Percentiles rank a stretch among this genome's conserved stretches.
Conservation (phyloP, 192 early-diverging fungal species). For the Podila epicladia region DNA sequence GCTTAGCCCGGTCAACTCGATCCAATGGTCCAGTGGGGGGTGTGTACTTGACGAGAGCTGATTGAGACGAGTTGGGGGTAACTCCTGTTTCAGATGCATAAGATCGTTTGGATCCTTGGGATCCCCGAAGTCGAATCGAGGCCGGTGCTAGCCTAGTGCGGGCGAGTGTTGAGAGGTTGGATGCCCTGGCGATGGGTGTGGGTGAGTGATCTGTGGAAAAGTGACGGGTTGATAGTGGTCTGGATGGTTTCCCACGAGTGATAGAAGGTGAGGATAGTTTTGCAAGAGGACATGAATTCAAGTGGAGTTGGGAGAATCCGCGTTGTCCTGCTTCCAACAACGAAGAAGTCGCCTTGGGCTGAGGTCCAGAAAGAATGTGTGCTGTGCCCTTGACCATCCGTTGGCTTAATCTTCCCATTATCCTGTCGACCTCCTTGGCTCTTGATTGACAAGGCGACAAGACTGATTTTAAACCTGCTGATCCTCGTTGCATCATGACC, state of each 20-base stretch:
- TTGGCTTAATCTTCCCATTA: constrained; percentile 23
- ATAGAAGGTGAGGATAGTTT: not conserved
- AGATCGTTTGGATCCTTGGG: constrained; percentile 7
- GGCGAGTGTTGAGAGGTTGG: not conserved
- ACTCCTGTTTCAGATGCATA: constrained; percentile 6
- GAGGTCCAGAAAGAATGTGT: constrained; percentile 24
- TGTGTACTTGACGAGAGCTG: constrained; percentile 44
- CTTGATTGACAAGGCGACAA: constrained; percentile 1
- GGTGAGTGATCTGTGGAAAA: not conserved
- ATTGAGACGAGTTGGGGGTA: not conserved
- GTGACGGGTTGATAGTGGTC: not conserved
- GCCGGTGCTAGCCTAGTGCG: constrained; percentile 22
- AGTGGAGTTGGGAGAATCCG: constrained; percentile 2
- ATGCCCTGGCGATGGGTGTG: not conserved
- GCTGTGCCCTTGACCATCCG: constrained; percentile 37
- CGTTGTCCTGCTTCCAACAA: constrained; percentile 6
- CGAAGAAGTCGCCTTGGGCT: constrained; percentile 12
- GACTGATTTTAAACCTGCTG: constrained; percentile 6
- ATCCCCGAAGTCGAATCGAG: not conserved
- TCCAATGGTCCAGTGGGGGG: constrained; percentile 36
- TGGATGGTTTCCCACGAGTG: not conserved
- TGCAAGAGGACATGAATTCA: not conserved
- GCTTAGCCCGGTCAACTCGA: constrained; percentile 53
- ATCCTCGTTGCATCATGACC: constrained; percentile 36
- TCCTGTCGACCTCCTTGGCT: constrained; percentile 13